These are phyloP conservation scores for Debaryomyces tyrocola DNA, from an alignment of 805 yeast genomes.

Conservation along the genomic window DNA sequence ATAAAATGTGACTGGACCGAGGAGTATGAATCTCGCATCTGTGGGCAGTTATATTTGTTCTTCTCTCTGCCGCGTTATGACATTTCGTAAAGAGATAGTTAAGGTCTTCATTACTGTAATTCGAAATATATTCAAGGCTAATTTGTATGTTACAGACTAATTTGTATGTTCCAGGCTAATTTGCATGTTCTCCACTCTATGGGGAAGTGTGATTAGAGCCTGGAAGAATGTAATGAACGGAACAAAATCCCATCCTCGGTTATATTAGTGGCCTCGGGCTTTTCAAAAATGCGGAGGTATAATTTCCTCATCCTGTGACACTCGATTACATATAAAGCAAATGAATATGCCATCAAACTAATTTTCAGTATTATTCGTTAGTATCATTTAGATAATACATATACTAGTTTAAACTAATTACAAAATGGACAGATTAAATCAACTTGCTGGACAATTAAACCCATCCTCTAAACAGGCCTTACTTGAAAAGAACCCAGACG, in stretches of 20 bases:
- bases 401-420: background rate
- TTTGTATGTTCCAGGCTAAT: too few species aligned
- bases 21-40: too few species aligned
- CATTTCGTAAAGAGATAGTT: too few species aligned
- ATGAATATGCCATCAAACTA: background rate
- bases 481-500: constrained; percentile 68
- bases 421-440: constrained; percentile 48
- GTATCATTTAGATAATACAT: background rate
- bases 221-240: too few species aligned
- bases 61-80: too few species aligned
- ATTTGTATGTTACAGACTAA: too few species aligned
- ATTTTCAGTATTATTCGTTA: background rate
- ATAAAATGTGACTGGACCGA: too few species aligned
- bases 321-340: background rate
- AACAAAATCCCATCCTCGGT: background rate
- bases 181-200: too few species aligned
- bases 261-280: background rate
- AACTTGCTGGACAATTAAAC: constrained; percentile 43
- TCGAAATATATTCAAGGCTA: too few species aligned
- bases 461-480: constrained; percentile 43
- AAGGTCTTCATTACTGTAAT: too few species aligned
- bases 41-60: too few species aligned
- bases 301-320: background rate
- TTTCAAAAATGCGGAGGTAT: constrained; percentile 1
- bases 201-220: too few species aligned